Evolutionary conservation across 257 asterid genomes (phyloP).

Genomic region (Verbascum thapsus): DNA sequence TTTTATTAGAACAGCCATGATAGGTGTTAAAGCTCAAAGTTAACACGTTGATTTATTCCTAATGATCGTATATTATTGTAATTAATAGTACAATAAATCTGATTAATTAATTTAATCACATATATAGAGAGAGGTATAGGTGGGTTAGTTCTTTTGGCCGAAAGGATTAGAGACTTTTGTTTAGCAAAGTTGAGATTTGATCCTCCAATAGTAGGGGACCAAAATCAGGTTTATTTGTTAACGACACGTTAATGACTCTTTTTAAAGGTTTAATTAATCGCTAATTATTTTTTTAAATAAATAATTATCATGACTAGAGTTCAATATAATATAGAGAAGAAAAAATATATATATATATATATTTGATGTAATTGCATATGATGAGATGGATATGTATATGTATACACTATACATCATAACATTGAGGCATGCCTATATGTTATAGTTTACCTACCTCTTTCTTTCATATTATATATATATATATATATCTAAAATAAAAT

Average conservation of each 20-base stretch:
- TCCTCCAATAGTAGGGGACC: slow-evolving; percentile 27
- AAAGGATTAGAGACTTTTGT: slow-evolving; percentile 26
- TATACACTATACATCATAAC: no score
- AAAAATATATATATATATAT: no score
- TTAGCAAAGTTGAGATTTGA: neutral
- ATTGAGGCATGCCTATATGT: no score
- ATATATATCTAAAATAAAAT: no score
- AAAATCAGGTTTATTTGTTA: slow-evolving; percentile 11
- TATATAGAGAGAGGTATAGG: neutral
- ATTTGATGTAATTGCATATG: no score
- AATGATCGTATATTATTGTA: neutral
- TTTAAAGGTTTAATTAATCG: no score
- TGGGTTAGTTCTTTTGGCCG: slow-evolving; percentile 29
- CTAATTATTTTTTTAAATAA: no score
- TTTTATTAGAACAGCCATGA: slow-evolving; percentile 3
- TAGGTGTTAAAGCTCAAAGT: slow-evolving; percentile 33
- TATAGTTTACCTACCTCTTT: no score
- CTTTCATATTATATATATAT: no score
- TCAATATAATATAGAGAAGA: no score
- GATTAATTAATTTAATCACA: neutral
- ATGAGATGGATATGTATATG: no score
- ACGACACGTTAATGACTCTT: slow-evolving; percentile 13
- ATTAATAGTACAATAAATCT: slow-evolving; percentile 7
- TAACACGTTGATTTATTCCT: slow-evolving; percentile 31
- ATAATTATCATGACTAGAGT: no score